Conservation (phyloP, 2,329 filamentous ascomycete species). For the Aspergillus ruber region DNA sequence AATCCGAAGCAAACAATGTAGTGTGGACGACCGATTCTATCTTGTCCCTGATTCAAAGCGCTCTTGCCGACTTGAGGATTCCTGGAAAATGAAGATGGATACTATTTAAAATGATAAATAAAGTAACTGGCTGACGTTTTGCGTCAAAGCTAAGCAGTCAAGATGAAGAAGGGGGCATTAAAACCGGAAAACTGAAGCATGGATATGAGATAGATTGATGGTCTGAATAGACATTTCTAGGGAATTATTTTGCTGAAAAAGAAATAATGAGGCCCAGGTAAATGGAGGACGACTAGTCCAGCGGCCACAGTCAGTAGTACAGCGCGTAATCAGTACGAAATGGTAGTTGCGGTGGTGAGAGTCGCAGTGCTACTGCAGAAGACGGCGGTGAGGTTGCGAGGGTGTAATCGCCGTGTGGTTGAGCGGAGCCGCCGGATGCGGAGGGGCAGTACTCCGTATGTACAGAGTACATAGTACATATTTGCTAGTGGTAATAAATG, state of each 20-base stretch:
- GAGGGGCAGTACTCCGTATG: neutral
- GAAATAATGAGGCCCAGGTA: neutral
- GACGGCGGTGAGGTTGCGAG: constrained; percentile 1
- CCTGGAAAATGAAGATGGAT: too few species aligned
- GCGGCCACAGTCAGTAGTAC: neutral
- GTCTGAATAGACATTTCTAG: neutral
- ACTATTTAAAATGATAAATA: too few species aligned
- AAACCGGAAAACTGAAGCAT: neutral
- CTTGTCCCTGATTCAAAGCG: neutral
- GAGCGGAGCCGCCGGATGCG: constrained; percentile 1
- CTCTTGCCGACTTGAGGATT: neutral
- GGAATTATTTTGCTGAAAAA: neutral
- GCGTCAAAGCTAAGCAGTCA: neutral
- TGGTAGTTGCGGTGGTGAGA: neutral
- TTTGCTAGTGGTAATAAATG: neutral
- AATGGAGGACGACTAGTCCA: neutral
- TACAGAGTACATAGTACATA: neutral
- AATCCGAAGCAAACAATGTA: neutral
- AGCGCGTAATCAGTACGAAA: neutral
- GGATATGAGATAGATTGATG: neutral
- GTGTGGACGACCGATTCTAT: neutral
- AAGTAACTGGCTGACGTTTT: too few species aligned
- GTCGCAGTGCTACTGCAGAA: neutral
- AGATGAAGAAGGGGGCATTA: neutral
- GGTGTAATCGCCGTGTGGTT: neutral